These are phyloP conservation scores for Fragaria iinumae DNA, from an alignment of 306 rosid genomes.

Conservation along the genomic window DNA sequence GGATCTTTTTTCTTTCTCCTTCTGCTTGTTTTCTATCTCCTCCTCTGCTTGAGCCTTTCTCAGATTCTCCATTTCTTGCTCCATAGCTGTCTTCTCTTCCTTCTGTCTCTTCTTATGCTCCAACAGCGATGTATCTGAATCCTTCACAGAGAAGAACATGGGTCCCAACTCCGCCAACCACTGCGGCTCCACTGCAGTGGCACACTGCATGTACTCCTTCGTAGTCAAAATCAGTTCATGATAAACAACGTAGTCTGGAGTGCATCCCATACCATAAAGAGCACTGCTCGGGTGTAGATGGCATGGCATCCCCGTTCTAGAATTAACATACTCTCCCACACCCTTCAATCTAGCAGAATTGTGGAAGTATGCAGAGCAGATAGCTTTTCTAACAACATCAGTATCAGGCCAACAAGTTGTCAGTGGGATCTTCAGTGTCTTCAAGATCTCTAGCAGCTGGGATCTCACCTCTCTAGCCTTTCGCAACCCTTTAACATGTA, in stretches of 20 bases:
- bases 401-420: conserved; percentile 80
- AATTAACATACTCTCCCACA: conserved; percentile 90
- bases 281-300: conserved; percentile 99
- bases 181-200: conserved; percentile 94
- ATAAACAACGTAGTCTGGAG: conserved; percentile 87
- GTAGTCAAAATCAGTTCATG: conserved; percentile 80
- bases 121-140: conserved; percentile 83
- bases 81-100: conserved; percentile 92
- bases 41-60: conserved; percentile 72
- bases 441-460: conserved; percentile 85
- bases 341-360: conserved; percentile 91
- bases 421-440: conserved; percentile 75
- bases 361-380: conserved; percentile 94
- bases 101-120: conserved; percentile 93
- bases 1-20: conserved; percentile 58
- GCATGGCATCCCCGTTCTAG: conserved; percentile 87
- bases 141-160: conserved; percentile 95
- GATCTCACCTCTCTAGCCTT: conserved; percentile 98
- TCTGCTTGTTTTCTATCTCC: conserved; percentile 52
- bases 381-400: conserved; percentile 82
- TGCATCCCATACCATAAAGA: conserved; percentile 95
- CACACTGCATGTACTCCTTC: conserved; percentile 97
- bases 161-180: conserved; percentile 98
- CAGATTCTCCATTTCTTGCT: conserved; percentile 93
- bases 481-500: conserved; percentile 87